Base-by-base conservation (phyloP, 441 rosid species). In the Capsella rubella region DNA sequence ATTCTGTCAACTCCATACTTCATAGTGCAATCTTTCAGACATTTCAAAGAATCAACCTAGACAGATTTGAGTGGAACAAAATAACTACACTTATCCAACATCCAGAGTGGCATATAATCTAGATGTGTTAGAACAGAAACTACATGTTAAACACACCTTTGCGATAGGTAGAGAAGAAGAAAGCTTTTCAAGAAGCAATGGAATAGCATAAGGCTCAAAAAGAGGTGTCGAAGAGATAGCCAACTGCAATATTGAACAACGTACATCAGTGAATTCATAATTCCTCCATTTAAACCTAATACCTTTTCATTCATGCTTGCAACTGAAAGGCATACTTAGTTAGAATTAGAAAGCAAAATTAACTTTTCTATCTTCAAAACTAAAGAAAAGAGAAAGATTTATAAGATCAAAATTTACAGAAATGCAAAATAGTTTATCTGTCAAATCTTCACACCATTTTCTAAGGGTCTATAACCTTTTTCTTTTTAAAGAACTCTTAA, bases 1-100 rank as follows among this genome's bases (percentile, higher is more conserved):
- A 87, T 82, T 81, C 88, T 81, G 51, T 82, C 87, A 29, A 79
- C 86, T 64, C 96, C 97, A 83, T 89, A 95, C 47, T 81, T 86
- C 49, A 70, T 34, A 1, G 77, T 74, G 80, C 99, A 89, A 79
- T 79, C 65, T 52, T 80, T 69, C 52, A 95, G 86, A 76, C 80
- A 92, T 83, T 82, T 90, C 82, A 92, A 84, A 73, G 98, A 90
- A 82, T 95, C 99, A 81, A 90, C 88, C 97, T 95, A 54, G 70
- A 73, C 52, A 78, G 67, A 75, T 37, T 60, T 51, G 27, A 74
- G 32, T 39, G 57, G 50, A 56, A 49, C 42, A 56, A 49, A 73
- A 75, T 58, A 75, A 61, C 47, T 46, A 72, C 64, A 57, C 68
- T 69, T 42, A 56, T 81, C 49, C 67, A 73, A 70, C 55, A 72